Base-by-base conservation (phyloP, 495 filamentous ascomycete genomes). In the Aspergillus sclerotiicarbonarius region DNA sequence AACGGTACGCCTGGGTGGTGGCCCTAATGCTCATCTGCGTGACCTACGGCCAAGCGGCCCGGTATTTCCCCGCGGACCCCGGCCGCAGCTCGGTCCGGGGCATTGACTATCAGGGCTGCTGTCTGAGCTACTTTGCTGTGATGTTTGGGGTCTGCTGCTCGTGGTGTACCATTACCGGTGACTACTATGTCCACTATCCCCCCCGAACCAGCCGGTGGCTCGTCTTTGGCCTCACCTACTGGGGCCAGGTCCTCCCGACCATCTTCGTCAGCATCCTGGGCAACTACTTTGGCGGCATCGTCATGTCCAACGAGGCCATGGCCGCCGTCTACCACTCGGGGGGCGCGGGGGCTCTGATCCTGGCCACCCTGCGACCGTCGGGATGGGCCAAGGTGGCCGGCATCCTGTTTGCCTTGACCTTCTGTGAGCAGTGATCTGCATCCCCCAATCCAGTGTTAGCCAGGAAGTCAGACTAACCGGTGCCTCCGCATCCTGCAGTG, bases 1-100 rank as follows among this genome's bases (percentile, higher is more conserved):
- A 83, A 67, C 75, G 78, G 25, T 83, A 72, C 51, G 78, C 81
- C 30, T 84, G 80, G 80, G 78, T 83, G 62, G 72, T 77, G 10
- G 76, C 76, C 19, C 57, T 83, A 30, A 33, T 68, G 19, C 47
- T 68, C 13, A 54, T 66, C 18, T 54, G 57, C 47, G 61, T 62
- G 0, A 54, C 54, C 4, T 66, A 51, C 35, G 60, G 60, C 4
- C 58, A 60, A 16, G 50, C 59, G 2, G 54, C 48, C 15, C 39
- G 54, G 18, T 57, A 62, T 47, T 62, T 52, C 47, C 16, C 59
- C 20, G 13, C 46, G 3, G 53, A 55, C 0, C 55, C 53, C n/a
- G 15, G 48, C 0, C 48, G 35, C 4, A 37, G 29, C 19, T 8
- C 25, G 13, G 43, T 57, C 15, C 13, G 3, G 30, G 53, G 55